A percentile compares a stretch with the other conserved stretches of the same genome.
phyloP scores from a whole-genome alignment of 225 moss, liverwort and hornwort genomes.

The Pseudisothecium myosuroides region DNA sequence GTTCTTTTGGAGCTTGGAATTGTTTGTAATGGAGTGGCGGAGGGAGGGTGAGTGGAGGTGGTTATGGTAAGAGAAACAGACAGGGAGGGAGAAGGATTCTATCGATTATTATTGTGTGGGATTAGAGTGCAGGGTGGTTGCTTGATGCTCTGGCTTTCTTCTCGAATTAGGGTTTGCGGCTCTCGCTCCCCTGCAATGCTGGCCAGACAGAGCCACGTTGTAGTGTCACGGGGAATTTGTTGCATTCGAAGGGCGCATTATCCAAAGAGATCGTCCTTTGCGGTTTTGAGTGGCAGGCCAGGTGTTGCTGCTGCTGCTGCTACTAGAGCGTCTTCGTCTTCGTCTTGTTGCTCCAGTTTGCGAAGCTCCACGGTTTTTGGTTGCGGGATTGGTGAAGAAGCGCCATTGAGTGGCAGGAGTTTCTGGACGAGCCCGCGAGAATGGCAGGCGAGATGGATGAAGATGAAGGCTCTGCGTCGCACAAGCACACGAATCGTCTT shows the following conservation, averaged over 20 bases:
- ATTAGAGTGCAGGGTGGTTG: background rate
- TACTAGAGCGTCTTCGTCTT: background rate
- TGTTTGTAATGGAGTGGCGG: background rate
- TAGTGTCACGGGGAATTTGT: conserved; percentile 26
- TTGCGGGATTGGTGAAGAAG: background rate
- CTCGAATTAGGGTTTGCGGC: conserved; percentile 13
- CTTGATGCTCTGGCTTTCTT: background rate
- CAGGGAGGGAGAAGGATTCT: background rate
- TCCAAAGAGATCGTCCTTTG: conserved; percentile 16
- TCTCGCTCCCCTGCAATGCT: conserved; percentile 29
- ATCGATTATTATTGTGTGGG: background rate
- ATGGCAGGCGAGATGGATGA: conserved; percentile 39
- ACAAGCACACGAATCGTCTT: conserved; percentile 70
- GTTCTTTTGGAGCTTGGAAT: background rate
- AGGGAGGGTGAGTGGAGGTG: background rate
- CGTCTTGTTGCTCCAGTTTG: too few relatives aligned
- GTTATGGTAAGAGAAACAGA: background rate
- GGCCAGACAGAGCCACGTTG: conserved; percentile 25
- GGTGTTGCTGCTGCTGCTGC: background rate
- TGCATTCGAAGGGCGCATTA: conserved; percentile 13
- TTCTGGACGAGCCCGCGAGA: conserved; percentile 1
- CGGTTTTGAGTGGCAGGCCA: conserved; percentile 27
- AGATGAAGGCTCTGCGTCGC: conserved; percentile 18
- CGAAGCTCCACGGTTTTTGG: background rate
- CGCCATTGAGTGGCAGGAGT: background rate